Percentiles rank a stretch among this genome's conserved stretches.
phyloP scores from a whole-genome alignment of 1,284 basidiomycete species.

The Leccinum holopus region DNA sequence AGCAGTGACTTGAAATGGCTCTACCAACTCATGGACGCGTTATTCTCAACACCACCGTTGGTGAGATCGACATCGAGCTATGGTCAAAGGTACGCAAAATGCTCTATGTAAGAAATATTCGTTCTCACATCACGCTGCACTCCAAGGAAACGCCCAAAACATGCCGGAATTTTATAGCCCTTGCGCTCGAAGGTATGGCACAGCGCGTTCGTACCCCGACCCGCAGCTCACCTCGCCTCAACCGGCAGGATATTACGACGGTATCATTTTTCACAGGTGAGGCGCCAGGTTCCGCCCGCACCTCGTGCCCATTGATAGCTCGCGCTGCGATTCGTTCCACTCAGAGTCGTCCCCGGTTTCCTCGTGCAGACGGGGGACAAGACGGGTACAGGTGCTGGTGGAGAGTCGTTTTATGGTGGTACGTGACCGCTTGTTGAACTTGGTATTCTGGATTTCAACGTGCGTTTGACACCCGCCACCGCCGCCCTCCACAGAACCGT shows the following conservation, averaged over 20 bases:
- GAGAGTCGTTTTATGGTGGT: slow-evolving; percentile 92
- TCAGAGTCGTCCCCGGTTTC: slow-evolving; percentile 80
- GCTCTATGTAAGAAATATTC: background rate
- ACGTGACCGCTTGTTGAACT: slow-evolving; percentile 21
- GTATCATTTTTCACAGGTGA: slow-evolving; percentile 88
- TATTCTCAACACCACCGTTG: slow-evolving; percentile 86
- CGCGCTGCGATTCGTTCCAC: background rate
- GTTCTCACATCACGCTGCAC: background rate
- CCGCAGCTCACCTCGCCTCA: slow-evolving; percentile 9
- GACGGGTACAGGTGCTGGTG: slow-evolving; percentile 88
- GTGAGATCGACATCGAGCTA: slow-evolving; percentile 92
- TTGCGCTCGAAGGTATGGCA: slow-evolving; percentile 80
- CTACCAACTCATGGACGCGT: slow-evolving; percentile 84
- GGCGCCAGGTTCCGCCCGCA: slow-evolving; percentile 17
- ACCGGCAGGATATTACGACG: slow-evolving; percentile 87
- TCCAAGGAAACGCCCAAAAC: slow-evolving; percentile 88
- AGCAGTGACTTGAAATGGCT: slow-evolving; percentile 48
- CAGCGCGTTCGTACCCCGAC: slow-evolving; percentile 15
- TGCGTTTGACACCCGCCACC: background rate
- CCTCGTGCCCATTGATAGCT: background rate
- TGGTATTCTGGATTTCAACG: background rate
- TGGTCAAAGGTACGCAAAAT: slow-evolving; percentile 75
- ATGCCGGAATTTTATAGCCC: slow-evolving; percentile 88
- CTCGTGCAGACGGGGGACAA: slow-evolving; percentile 95
- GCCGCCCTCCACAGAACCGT: slow-evolving; percentile 59